Percentiles rank a stretch among this genome's conserved stretches.
These are phyloP conservation scores for Pseudonitzschia delicatissima DNA, from an alignment of 108 stramenopile species.

Conservation along the genomic window DNA sequence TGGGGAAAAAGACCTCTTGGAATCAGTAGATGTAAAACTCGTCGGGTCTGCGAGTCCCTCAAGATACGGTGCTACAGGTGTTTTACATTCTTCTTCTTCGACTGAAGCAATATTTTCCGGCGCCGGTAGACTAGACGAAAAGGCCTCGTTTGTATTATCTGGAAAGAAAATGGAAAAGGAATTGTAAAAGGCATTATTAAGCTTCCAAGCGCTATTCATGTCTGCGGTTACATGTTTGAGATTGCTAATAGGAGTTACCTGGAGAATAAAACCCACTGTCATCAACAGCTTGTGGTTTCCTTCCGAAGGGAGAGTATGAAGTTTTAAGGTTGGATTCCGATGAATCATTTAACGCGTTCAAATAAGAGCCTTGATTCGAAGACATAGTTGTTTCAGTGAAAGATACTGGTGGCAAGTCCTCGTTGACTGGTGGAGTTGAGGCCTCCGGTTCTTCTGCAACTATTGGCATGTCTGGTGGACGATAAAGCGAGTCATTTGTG, in stretches of 20 bases:
- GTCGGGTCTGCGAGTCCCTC: neutral
- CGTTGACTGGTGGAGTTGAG: neutral
- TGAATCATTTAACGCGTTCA: neutral
- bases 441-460: neutral
- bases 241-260: conserved; percentile 4
- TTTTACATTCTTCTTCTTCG: neutral
- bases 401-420: too few species aligned
- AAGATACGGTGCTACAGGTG: neutral
- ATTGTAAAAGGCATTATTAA: neutral
- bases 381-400: neutral
- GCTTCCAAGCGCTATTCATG: neutral
- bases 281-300: conserved; percentile 1
- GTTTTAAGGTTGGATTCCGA: neutral
- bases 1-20: neutral
- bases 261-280: neutral
- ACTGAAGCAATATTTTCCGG: neutral
- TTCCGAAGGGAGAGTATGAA: conserved; percentile 8
- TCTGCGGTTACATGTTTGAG: neutral
- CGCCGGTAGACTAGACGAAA: neutral
- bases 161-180: neutral
- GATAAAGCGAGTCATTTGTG: conserved; percentile 9
- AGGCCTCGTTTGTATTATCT: neutral
- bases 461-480: neutral
- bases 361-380: neutral
- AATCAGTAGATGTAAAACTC: neutral